Base-by-base conservation (phyloP, 768 basidiomycete genomes). In the Termitomyces sp. region DNA sequence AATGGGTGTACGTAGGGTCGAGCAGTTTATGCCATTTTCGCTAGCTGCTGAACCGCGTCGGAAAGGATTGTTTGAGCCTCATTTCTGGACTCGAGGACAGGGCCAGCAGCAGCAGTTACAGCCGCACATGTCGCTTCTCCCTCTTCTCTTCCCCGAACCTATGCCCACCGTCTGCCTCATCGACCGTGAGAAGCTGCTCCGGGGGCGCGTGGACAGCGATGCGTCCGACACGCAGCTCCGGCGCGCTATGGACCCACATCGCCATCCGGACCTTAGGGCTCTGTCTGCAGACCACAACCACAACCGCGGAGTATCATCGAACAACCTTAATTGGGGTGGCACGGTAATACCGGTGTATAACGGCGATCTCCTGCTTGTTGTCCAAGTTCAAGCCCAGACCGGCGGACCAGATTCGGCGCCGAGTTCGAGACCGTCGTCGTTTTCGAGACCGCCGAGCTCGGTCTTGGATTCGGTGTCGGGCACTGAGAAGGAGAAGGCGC, bases 1-100 rank as follows among this genome's bases (percentile, higher is more conserved):
- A 25, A 25, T 25, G 25, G 25, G 12, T 38, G 34, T 37, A n/a
- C n/a, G 38, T 64, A 91, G 88, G 8, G 75, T 89, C 62, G 90
- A 90, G 31, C 88, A 90, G 62, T 92, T 91, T 67, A 88, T 87
- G 83, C 85, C 88, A 0, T 77, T 91, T 20, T 93, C 92, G 2
- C 71, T 91, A 38, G 84, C 88, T 43, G 84, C 87, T 15, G 92
- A 94, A 66, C 85, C 90, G 7, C 82, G 86, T 25, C 79, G 86
- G n/a, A 86, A 82, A 69, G 88, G 89, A 8, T 73, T 88, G 2
- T 92, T 90, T 59, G 89, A 91, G 64, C 89, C 90, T 0, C 84
- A 87, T 65, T 91, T 87, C 73, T 93, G 90, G 90, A 75, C 79
- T 5, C 80, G 81, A 48, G 61, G 70, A 6, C 40, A 42, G 40